These are phyloP conservation scores for Trichoderma hamatum DNA, from an alignment of 2,329 filamentous ascomycete genomes.

Conservation along the genomic window DNA sequence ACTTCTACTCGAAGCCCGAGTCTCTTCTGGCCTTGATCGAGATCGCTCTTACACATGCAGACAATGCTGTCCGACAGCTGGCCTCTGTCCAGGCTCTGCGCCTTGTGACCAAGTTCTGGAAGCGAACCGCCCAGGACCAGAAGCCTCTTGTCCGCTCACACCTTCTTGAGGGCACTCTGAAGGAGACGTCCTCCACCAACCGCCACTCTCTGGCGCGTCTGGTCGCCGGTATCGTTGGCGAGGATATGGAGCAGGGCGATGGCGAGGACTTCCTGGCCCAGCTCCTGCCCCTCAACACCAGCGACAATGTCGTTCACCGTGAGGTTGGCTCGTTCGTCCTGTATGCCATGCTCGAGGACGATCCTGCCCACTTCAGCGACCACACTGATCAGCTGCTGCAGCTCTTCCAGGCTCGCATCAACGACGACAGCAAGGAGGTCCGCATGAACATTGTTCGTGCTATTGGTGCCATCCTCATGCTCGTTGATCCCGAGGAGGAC, in stretches of 20 bases:
- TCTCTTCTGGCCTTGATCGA: conserved; percentile 86
- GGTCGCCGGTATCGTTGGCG: conserved; percentile 80
- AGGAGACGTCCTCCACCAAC: conserved; percentile 74
- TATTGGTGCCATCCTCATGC: conserved; percentile 82
- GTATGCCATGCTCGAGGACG: conserved; percentile 85
- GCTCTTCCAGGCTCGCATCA: conserved; percentile 84
- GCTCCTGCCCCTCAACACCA: conserved; percentile 78
- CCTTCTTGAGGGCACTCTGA: conserved; percentile 80
- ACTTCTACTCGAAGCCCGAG: conserved; percentile 85
- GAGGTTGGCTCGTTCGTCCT: conserved; percentile 93
- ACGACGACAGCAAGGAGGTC: conserved; percentile 90
- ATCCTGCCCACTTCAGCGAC: conserved; percentile 81
- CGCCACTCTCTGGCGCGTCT: conserved; percentile 88
- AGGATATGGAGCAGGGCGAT: conserved; percentile 74
- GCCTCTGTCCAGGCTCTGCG: conserved; percentile 88
- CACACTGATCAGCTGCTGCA: conserved; percentile 78
- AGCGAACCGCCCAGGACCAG: conserved; percentile 69
- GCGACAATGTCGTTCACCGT: conserved; percentile 73
- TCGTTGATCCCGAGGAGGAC: conserved; percentile 87
- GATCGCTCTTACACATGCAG: conserved; percentile 78
- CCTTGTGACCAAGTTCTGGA: conserved; percentile 85
- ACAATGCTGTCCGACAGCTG: conserved; percentile 77
- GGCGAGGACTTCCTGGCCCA: conserved; percentile 81
- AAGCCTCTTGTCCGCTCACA: conserved; percentile 80
- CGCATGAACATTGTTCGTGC: conserved; percentile 93